These are phyloP conservation scores for Dunaliella primolecta DNA, from an alignment of 139 green algal genomes.

Conservation along the genomic window DNA sequence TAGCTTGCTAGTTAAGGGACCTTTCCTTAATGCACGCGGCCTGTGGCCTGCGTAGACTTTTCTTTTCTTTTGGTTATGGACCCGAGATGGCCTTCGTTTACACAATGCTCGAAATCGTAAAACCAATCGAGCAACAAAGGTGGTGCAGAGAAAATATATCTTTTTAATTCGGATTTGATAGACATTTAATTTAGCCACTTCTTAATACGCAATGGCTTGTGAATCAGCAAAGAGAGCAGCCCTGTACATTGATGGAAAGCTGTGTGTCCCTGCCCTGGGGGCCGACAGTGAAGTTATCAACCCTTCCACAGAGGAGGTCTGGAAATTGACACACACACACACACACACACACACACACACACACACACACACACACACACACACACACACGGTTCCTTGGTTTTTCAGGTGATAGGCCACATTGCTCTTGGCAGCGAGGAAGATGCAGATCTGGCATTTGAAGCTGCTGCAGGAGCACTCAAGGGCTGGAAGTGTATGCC, in stretches of 20 bases:
- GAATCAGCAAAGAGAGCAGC: too few species aligned
- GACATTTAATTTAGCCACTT: too few species aligned
- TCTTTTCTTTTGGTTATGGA: too few species aligned
- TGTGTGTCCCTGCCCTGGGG: conserved; percentile 29
- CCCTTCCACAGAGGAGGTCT: conserved; percentile 53
- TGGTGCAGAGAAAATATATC: too few species aligned
- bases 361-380: background rate
- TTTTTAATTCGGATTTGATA: too few species aligned
- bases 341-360: conserved; percentile 60
- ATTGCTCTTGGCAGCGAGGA: background rate
- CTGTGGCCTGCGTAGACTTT: too few species aligned
- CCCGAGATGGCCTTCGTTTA: too few species aligned
- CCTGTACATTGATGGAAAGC: conserved; percentile 61
- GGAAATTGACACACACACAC: conserved; percentile 50
- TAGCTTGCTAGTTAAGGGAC: too few species aligned
- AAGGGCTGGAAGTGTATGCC: background rate
- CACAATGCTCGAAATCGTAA: too few species aligned
- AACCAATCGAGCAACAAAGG: too few species aligned
- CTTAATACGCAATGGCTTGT: too few species aligned
- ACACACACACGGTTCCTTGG: background rate
- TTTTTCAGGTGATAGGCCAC: background rate
- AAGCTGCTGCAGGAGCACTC: background rate
- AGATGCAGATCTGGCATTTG: background rate
- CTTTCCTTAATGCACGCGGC: too few species aligned
- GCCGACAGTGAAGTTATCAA: conserved; percentile 49